A percentile compares a stretch with the other conserved stretches of the same genome.
Evolutionary conservation across 2,329 filamentous ascomycete species (phyloP).

Genomic region (Aspergillus sp.): DNA sequence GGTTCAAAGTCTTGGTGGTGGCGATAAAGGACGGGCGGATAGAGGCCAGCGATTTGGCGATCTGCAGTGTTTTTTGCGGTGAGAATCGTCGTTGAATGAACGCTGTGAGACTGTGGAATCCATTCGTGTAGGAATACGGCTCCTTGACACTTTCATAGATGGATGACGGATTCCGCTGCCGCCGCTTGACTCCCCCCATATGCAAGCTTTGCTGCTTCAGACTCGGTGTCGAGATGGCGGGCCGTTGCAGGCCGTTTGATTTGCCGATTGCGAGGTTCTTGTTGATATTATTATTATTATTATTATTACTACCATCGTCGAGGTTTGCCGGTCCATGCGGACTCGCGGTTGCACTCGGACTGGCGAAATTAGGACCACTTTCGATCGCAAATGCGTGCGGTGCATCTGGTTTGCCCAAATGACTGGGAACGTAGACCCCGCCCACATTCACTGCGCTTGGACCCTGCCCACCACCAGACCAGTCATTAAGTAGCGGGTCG

Average conservation of each 20-base stretch:
- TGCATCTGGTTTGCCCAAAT: conserved; percentile 38
- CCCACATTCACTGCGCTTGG: conserved; percentile 28
- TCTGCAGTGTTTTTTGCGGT: conserved; percentile 67
- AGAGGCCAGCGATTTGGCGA: conserved; percentile 78
- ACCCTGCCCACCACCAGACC: conserved; percentile 33
- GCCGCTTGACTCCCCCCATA: conserved; percentile 37
- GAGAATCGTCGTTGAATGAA: conserved; percentile 74
- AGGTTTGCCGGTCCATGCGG: conserved; percentile 42
- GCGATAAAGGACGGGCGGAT: conserved; percentile 92
- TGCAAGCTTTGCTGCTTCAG: conserved; percentile 37
- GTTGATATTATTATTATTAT: neutral
- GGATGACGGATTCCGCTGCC: conserved; percentile 65
- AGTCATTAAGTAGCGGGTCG: conserved; percentile 41
- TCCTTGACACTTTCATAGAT: conserved; percentile 87
- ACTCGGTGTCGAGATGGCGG: conserved; percentile 38
- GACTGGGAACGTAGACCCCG: conserved; percentile 26
- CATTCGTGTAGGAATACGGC: conserved; percentile 83
- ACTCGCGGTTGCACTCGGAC: conserved; percentile 52
- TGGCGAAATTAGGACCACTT: conserved; percentile 51
- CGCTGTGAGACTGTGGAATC: conserved; percentile 81
- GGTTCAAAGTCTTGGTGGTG: conserved; percentile 79
- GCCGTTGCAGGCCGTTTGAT: conserved; percentile 26
- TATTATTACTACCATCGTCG: conserved; percentile 24
- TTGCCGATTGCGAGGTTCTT: conserved; percentile 20
- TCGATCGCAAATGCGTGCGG: conserved; percentile 58